phyloP scores from a whole-genome alignment of 78 protist species.

The Pigoraptor vietnamica region DNA sequence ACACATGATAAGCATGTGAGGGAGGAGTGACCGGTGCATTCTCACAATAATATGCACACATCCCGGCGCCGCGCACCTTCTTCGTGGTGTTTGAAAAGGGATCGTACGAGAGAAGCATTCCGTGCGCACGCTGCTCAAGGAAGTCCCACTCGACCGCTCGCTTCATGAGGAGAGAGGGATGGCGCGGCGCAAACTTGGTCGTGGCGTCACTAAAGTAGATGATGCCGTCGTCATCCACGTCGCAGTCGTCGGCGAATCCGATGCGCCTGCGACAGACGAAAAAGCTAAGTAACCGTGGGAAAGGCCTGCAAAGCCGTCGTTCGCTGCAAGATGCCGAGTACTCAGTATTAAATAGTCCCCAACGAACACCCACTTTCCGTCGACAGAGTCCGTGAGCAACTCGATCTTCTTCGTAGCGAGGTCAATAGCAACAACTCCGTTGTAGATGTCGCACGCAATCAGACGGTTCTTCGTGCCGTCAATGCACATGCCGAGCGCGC shows the following conservation, averaged over 20 bases:
- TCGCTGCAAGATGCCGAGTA: too few relatives aligned
- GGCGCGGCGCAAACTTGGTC: background rate
- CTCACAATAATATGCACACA: too few relatives aligned
- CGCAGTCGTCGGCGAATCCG: background rate
- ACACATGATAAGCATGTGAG: background rate
- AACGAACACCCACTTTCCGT: background rate
- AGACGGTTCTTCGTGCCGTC: background rate
- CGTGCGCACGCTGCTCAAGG: background rate
- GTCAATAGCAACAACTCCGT: background rate
- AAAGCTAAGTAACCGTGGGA: too few relatives aligned
- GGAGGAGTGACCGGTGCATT: too few relatives aligned
- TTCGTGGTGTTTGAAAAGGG: background rate
- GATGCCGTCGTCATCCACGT: background rate
- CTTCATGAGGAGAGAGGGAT: background rate
- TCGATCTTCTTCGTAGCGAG: background rate
- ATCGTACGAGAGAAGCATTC: background rate
- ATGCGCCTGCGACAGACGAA: too few relatives aligned
- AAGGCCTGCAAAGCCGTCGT: too few relatives aligned
- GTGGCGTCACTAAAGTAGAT: background rate
- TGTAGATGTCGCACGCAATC: background rate
- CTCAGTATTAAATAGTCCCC: too few relatives aligned
- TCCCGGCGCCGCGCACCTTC: too few relatives aligned
- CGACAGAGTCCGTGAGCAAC: background rate
- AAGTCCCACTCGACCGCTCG: background rate
- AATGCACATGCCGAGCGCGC: background rate